Conservation (phyloP, 2,329 filamentous ascomycete genomes). For the Arthrinium puccinioides region DNA sequence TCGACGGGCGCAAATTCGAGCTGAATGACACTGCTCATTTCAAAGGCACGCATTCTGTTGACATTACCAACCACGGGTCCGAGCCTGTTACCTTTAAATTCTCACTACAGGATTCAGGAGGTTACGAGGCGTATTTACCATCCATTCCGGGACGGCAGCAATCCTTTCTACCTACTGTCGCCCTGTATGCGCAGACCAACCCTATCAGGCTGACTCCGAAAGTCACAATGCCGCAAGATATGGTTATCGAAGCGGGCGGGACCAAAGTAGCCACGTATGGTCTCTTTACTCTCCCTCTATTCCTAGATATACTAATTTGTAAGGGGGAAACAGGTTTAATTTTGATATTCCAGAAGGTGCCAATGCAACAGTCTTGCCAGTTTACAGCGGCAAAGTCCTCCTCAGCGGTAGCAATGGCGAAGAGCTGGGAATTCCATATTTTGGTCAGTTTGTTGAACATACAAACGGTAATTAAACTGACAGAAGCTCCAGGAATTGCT, state of each 20-base stretch:
- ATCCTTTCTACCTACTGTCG: slow-evolving; percentile 6
- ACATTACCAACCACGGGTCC: slow-evolving; percentile 29
- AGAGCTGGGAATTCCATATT: slow-evolving; percentile 32
- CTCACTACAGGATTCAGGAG: slow-evolving; percentile 15
- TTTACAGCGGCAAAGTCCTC: slow-evolving; percentile 37
- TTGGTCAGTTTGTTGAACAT: no score
- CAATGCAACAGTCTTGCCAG: slow-evolving; percentile 24
- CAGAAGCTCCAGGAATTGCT: no score
- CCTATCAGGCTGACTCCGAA: slow-evolving; percentile 4
- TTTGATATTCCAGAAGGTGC: not conserved
- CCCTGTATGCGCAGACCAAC: no score
- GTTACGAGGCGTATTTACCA: slow-evolving; percentile 12
- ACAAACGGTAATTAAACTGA: no score
- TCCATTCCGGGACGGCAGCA: slow-evolving; percentile 4
- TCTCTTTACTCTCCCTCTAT: no score
- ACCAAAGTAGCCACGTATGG: not conserved
- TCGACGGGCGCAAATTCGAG: slow-evolving; percentile 29
- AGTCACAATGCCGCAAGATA: not conserved
- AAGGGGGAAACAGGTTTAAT: no score
- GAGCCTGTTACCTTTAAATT: slow-evolving; percentile 27
- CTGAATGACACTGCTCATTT: slow-evolving; percentile 36
- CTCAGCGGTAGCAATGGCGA: slow-evolving; percentile 32
- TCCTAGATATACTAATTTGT: no score
- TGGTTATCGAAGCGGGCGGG: not conserved
- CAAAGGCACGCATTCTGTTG: slow-evolving; percentile 21